These are phyloP conservation scores for Diplodia sapinea DNA, from an alignment of 2,329 filamentous ascomycete species.

Conservation along the genomic window DNA sequence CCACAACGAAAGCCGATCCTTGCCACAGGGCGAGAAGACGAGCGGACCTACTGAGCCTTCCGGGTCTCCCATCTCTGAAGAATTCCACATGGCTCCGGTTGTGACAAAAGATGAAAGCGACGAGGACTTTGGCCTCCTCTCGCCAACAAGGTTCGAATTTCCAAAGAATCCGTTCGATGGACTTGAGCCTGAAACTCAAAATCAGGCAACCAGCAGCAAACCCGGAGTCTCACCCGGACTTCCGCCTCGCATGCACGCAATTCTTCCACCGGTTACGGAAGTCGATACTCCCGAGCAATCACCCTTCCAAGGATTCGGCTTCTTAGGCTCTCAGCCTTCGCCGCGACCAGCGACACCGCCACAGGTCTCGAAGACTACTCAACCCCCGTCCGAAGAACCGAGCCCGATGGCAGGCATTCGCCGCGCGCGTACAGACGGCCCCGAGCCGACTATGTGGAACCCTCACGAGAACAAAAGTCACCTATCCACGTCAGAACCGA, in stretches of 20 bases:
- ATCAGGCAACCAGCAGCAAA: not conserved
- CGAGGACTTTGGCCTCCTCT: conserved; percentile 47
- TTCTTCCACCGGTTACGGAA: conserved; percentile 27
- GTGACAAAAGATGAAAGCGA: conserved; percentile 38
- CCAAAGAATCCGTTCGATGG: conserved; percentile 40
- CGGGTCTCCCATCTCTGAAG: conserved; percentile 49
- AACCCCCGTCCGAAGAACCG: conserved; percentile 25
- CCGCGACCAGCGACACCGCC: conserved; percentile 21
- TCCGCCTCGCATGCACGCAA: conserved; percentile 26
- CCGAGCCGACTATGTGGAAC: not conserved
- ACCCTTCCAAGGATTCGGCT: conserved; percentile 30
- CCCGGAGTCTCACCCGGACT: conserved; percentile 11
- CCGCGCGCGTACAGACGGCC: conserved; percentile 10
- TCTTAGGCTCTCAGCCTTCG: conserved; percentile 19
- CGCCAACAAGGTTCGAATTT: conserved; percentile 52
- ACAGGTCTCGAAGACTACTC: not conserved
- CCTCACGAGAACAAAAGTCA: conserved; percentile 39
- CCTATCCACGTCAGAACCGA: conserved; percentile 32
- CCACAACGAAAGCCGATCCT: conserved; percentile 11
- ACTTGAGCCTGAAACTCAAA: conserved; percentile 11
- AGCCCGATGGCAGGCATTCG: conserved; percentile 27
- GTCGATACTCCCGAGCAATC: conserved; percentile 19
- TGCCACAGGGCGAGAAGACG: conserved; percentile 3
- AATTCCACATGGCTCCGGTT: conserved; percentile 45
- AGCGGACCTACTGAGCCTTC: conserved; percentile 8